Percentiles rank a stretch among this genome's conserved stretches.
phyloP scores from a whole-genome alignment of 805 yeast genomes.

The Lachancea fermentati region DNA sequence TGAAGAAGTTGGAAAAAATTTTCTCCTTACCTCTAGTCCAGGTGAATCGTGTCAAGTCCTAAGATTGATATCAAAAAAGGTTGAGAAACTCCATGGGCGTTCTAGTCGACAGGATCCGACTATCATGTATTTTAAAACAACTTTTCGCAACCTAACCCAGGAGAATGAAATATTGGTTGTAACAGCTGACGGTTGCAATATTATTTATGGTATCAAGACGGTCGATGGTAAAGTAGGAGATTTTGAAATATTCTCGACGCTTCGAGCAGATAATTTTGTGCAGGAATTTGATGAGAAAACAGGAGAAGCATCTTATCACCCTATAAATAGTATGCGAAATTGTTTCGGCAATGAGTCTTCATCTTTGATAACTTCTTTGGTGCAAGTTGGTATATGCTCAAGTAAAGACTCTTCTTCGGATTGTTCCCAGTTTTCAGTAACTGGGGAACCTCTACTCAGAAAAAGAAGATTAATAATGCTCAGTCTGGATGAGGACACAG shows the following conservation, averaged over 20 bases:
- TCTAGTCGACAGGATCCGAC: not conserved
- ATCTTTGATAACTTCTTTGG: not conserved
- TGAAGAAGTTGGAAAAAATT: not conserved
- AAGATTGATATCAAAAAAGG: not conserved
- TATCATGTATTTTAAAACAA: slow-evolving; percentile 13
- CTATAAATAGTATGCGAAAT: slow-evolving; percentile 7
- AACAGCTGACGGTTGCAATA: slow-evolving; percentile 16
- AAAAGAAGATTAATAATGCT: not conserved
- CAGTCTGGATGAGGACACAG: slow-evolving; percentile 2
- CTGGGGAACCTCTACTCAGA: too few relatives aligned
- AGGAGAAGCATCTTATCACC: slow-evolving; percentile 5
- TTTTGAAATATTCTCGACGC: slow-evolving; percentile 20
- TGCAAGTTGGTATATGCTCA: not conserved
- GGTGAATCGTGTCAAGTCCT: not conserved
- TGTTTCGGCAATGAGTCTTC: slow-evolving; percentile 1
- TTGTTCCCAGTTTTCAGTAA: too few relatives aligned
- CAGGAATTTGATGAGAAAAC: slow-evolving; percentile 1
- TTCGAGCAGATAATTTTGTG: slow-evolving; percentile 11
- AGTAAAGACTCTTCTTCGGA: slow-evolving; percentile 2
- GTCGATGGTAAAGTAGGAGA: slow-evolving; percentile 12
- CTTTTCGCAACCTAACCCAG: slow-evolving; percentile 16
- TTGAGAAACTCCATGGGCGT: not conserved
- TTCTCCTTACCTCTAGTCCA: slow-evolving; percentile 1
- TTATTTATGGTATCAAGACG: slow-evolving; percentile 20
- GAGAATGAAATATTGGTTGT: slow-evolving; percentile 17